Conservation (phyloP, 2,329 filamentous ascomycete species). For the Calonectria fujianensis region DNA sequence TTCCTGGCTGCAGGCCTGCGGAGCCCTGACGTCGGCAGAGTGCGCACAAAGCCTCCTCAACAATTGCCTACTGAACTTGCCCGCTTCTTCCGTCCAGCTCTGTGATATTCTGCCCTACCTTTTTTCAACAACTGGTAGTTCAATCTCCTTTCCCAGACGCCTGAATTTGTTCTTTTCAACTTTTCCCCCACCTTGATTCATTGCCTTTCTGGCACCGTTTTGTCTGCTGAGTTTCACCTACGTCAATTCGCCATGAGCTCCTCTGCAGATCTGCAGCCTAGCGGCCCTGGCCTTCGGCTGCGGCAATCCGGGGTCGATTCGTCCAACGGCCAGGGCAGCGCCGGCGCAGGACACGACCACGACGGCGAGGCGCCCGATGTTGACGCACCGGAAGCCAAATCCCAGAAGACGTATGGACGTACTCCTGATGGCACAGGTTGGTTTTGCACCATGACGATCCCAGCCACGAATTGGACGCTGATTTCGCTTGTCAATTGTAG, state of each 20-base stretch:
- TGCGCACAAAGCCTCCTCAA: conserved; percentile 40
- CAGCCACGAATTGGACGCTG: conserved; percentile 43
- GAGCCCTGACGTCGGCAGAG: conserved; percentile 56
- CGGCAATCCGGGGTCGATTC: conserved; percentile 53
- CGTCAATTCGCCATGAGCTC: conserved; percentile 56
- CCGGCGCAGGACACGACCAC: conserved; percentile 41
- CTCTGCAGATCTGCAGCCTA: conserved; percentile 54
- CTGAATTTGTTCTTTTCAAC: conserved; percentile 8
- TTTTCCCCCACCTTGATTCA: conserved; percentile 19
- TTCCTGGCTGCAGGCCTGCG: conserved; percentile 47
- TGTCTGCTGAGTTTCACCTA: conserved; percentile 29
- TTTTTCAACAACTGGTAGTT: conserved; percentile 27
- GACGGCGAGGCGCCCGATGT: conserved; percentile 42
- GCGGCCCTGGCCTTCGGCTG: conserved; percentile 55
- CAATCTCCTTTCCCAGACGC: background rate
- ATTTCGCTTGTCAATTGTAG: conserved; percentile 68
- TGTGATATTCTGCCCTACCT: conserved; percentile 34
- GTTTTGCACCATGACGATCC: conserved; percentile 61
- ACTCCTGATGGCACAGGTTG: conserved; percentile 93
- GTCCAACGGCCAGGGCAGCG: conserved; percentile 43
- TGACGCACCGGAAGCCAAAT: conserved; percentile 51
- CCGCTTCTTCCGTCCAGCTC: conserved; percentile 37
- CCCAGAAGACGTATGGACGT: conserved; percentile 89
- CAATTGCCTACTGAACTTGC: conserved; percentile 34
- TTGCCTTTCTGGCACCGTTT: conserved; percentile 28